phyloP scores from a whole-genome alignment of 164 flowering plant species.

The Berberis vulgaris region DNA sequence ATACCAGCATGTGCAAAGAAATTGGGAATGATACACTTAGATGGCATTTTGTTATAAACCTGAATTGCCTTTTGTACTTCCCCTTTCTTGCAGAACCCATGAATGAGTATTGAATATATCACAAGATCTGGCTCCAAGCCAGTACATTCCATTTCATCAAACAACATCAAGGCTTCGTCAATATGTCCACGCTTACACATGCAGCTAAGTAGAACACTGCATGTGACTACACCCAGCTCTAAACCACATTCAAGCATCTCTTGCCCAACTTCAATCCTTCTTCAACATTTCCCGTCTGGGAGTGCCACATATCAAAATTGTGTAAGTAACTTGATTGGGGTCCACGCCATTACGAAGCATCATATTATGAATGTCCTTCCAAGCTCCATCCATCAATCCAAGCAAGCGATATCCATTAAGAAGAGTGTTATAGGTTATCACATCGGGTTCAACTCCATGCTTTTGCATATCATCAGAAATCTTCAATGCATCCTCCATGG shows the following conservation, averaged over 20 bases:
- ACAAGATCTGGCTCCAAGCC: slow-evolving; percentile 46
- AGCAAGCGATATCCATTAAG: slow-evolving; percentile 48
- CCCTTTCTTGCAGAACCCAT: slow-evolving; percentile 60
- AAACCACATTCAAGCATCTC: slow-evolving; percentile 45
- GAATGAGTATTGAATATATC: slow-evolving; percentile 53
- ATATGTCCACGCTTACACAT: slow-evolving; percentile 48
- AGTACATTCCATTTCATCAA: slow-evolving; percentile 40
- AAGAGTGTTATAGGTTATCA: slow-evolving; percentile 55
- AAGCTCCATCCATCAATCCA: slow-evolving; percentile 36
- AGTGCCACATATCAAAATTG: slow-evolving; percentile 47
- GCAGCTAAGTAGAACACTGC: slow-evolving; percentile 41
- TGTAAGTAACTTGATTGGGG: slow-evolving; percentile 41
- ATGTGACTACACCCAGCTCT: slow-evolving; percentile 32
- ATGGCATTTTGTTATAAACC: slow-evolving; percentile 39
- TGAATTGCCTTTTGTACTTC: slow-evolving; percentile 37
- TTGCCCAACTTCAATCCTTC: slow-evolving; percentile 40
- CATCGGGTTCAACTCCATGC: slow-evolving; percentile 52
- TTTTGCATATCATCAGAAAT: slow-evolving; percentile 49
- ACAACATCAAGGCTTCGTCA: slow-evolving; percentile 38
- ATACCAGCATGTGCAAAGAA: slow-evolving; percentile 32
- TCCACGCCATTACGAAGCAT: slow-evolving; percentile 25
- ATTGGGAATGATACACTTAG: slow-evolving; percentile 34
- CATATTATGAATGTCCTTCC: slow-evolving; percentile 32
- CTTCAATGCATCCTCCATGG: slow-evolving; percentile 55
- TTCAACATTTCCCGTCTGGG: slow-evolving; percentile 36